phyloP scores from a whole-genome alignment of 2,329 filamentous ascomycete genomes.

The Penicillium sp. region DNA sequence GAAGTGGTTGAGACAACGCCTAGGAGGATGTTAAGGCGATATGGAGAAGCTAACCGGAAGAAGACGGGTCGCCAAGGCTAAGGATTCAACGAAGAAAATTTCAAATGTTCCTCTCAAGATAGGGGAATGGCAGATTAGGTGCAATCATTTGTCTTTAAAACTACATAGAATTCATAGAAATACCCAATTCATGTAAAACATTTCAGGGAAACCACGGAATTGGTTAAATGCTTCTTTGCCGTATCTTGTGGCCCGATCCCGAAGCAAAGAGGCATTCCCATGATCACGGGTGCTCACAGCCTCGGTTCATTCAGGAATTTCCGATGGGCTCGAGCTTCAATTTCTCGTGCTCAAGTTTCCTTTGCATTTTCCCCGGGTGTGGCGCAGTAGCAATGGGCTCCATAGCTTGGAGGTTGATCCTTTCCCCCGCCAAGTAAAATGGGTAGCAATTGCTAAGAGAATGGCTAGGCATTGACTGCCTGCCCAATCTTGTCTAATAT shows the following conservation, averaged over 20 bases:
- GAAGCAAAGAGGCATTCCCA: not conserved
- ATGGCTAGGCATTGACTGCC: not conserved
- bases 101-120: not conserved
- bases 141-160: not conserved
- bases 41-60: conserved; percentile 17
- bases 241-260: too few species aligned
- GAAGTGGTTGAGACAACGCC: conserved; percentile 14
- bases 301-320: not conserved
- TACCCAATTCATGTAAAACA: too few species aligned
- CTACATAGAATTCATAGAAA: too few species aligned
- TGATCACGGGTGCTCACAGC: not conserved
- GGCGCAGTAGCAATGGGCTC: not conserved
- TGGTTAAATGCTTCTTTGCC: too few species aligned
- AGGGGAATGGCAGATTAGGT: not conserved
- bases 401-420: not conserved
- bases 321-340: not conserved
- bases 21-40: conserved; percentile 9
- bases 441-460: not conserved
- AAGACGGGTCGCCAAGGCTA: conserved; percentile 7
- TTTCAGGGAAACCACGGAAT: too few species aligned
- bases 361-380: not conserved
- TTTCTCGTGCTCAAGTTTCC: not conserved
- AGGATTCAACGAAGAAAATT: conserved; percentile 15
- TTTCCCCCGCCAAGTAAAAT: not conserved
- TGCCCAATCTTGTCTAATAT: too few species aligned